Conservation (phyloP, 371 early-diverging fungal species). For the Mortierella sp. region DNA sequence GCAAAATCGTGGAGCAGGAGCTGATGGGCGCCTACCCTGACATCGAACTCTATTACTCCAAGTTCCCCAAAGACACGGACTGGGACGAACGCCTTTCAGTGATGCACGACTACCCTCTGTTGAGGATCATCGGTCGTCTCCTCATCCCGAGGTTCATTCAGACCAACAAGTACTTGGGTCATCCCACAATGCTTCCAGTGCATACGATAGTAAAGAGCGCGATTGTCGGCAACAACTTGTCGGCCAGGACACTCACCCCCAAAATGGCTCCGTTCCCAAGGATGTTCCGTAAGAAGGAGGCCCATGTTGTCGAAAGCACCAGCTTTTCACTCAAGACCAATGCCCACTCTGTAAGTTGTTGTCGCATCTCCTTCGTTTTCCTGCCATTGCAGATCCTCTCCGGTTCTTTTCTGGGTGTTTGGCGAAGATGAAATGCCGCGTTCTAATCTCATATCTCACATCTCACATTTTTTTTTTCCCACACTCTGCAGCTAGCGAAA, state of each 20-base stretch:
- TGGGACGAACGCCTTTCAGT: conserved; percentile 57
- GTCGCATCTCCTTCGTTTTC: background rate
- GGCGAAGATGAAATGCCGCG: too few relatives aligned
- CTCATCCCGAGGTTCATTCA: conserved; percentile 56
- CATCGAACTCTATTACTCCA: conserved; percentile 68
- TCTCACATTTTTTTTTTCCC: background rate
- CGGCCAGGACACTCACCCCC: conserved; percentile 19
- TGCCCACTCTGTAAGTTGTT: conserved; percentile 65
- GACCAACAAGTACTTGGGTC: conserved; percentile 28
- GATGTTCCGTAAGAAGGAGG: conserved; percentile 38
- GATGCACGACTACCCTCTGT: conserved; percentile 56
- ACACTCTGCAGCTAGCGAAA: conserved; percentile 60
- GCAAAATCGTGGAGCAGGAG: conserved; percentile 66
- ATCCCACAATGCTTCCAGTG: conserved; percentile 20
- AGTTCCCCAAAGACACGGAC: conserved; percentile 50
- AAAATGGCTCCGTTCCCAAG: conserved; percentile 29
- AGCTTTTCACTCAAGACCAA: conserved; percentile 66
- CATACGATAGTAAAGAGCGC: conserved; percentile 20
- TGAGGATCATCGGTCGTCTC: conserved; percentile 56
- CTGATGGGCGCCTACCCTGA: conserved; percentile 54
- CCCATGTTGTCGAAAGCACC: conserved; percentile 45
- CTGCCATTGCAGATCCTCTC: too few relatives aligned
- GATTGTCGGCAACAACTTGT: background rate
- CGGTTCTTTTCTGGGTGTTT: too few relatives aligned
- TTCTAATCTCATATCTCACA: too few relatives aligned